Conservation (phyloP, 176 grass and related monocot species). For the Pharus latifolius region DNA sequence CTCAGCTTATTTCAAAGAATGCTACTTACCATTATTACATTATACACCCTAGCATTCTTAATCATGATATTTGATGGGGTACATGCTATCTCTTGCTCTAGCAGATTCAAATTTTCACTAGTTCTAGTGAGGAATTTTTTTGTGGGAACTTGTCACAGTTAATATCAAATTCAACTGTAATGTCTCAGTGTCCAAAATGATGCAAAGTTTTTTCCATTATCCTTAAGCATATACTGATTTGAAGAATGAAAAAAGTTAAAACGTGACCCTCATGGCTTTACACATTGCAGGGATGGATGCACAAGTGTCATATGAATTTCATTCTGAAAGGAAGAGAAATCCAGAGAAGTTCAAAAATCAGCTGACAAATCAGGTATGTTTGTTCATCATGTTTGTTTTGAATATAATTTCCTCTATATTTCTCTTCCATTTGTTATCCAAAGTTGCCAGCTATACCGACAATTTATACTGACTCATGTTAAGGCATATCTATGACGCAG, state of each 20-base stretch:
- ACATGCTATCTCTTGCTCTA: neutral
- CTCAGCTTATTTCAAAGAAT: neutral
- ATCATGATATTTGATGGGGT: neutral
- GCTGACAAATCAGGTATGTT: slow-evolving; percentile 68
- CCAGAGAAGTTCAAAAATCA: slow-evolving; percentile 97
- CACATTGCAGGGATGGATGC: slow-evolving; percentile 77
- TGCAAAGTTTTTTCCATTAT: neutral
- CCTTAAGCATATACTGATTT: neutral
- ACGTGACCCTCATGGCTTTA: neutral
- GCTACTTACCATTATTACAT: neutral
- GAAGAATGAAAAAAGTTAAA: neutral
- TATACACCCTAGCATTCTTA: neutral
- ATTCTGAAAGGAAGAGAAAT: slow-evolving; percentile 82
- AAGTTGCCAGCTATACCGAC: neutral
- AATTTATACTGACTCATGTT: neutral
- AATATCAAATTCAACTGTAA: neutral
- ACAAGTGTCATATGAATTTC: slow-evolving; percentile 93
- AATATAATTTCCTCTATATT: neutral
- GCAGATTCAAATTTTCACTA: neutral
- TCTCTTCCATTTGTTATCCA: neutral
- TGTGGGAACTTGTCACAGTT: neutral
- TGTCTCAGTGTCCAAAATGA: neutral
- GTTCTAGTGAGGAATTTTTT: neutral
- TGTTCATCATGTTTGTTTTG: neutral
- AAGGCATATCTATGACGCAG: slow-evolving; percentile 34